Base-by-base conservation (phyloP, 345 rosid species). In the Linum lewisii region DNA sequence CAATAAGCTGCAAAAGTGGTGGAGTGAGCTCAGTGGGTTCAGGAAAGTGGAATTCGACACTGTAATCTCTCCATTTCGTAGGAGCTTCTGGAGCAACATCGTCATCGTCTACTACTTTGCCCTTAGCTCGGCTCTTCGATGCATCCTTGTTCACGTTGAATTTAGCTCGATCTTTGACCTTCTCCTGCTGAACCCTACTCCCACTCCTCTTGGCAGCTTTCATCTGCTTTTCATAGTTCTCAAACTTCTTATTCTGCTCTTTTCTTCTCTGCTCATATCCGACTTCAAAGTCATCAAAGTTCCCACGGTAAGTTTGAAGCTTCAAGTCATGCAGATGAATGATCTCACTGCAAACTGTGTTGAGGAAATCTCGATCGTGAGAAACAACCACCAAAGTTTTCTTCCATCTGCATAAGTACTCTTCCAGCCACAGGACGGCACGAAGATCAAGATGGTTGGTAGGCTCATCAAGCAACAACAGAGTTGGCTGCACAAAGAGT, bases 391-490 rank as follows among this genome's bases (percentile, higher is more conserved):
- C 91, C 25, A 88, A 70, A 18, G 97, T 92, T 72, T 88, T 89
- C 82, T 93, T 86, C 97, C 97, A 89, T 26, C 95, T 71, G 59
- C 84, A 87, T 57, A 93, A 64, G 65, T 86, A 89, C 73, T 93
- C 99, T 72, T 93, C 97, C 64, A 87, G 65, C 99, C 97, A 93
- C 38, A 93, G 85, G 63, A 89, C 97, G 21, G 97, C 99, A 63
- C 95, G 74, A 24, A 89, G 86, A 75, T 93, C 99, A 26, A 93
- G 94, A 72, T 93, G 99, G 79, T 93, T 93, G 54, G 97, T 93
- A 20, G 99, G 99, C 64, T 93, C 99, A 76, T 93, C 97, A 66
- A 93, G 72, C 67, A 89, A 60, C 71, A 93, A 65, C 24, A 93
- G 86, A 24, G 99, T 93, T 21, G 97, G 99, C 23, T 88, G 97